Percentiles rank a stretch among this genome's conserved stretches.
Evolutionary conservation across 768 basidiomycete genomes (phyloP).

Genomic region (Fibroporia radiculosa): DNA sequence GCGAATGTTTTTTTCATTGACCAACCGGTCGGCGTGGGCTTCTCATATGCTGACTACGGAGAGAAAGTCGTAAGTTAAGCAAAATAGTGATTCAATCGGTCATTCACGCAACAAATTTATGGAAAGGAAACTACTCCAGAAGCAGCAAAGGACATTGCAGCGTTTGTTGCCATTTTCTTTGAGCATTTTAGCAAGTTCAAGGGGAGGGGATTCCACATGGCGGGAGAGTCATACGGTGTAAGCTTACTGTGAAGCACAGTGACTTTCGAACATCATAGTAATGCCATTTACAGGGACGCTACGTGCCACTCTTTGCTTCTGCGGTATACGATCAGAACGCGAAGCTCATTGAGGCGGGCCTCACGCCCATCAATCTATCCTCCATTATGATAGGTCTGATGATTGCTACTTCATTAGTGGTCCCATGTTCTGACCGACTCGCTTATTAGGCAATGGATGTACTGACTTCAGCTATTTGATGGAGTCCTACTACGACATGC

Average conservation of each 20-base stretch:
- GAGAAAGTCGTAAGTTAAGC: slow-evolving; percentile 45
- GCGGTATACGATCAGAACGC: slow-evolving; percentile 42
- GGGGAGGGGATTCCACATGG: slow-evolving; percentile 40
- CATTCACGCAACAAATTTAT: slow-evolving; percentile 40
- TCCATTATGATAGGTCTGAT: slow-evolving; percentile 37
- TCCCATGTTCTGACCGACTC: slow-evolving; percentile 39
- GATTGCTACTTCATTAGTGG: slow-evolving; percentile 27
- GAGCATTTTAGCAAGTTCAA: slow-evolving; percentile 68
- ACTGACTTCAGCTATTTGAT: slow-evolving; percentile 32
- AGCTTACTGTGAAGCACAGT: slow-evolving; percentile 21
- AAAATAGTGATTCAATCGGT: too few species aligned
- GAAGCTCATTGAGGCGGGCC: slow-evolving; percentile 32
- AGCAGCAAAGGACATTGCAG: slow-evolving; percentile 62
- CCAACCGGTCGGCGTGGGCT: slow-evolving; percentile 31
- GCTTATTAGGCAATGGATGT: slow-evolving; percentile 44
- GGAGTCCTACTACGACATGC: slow-evolving; percentile 42
- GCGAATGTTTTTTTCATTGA: slow-evolving; percentile 48
- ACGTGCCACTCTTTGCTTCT: slow-evolving; percentile 43
- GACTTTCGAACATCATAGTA: slow-evolving; percentile 15
- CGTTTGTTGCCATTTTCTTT: slow-evolving; percentile 67
- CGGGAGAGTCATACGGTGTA: slow-evolving; percentile 46
- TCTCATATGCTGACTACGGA: slow-evolving; percentile 46
- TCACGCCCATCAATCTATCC: slow-evolving; percentile 41
- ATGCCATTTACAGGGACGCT: slow-evolving; percentile 36
- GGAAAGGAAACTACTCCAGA: slow-evolving; percentile 39